Evolutionary conservation across 345 rosid genomes (phyloP).

Genomic region (Salix arbutifolia): DNA sequence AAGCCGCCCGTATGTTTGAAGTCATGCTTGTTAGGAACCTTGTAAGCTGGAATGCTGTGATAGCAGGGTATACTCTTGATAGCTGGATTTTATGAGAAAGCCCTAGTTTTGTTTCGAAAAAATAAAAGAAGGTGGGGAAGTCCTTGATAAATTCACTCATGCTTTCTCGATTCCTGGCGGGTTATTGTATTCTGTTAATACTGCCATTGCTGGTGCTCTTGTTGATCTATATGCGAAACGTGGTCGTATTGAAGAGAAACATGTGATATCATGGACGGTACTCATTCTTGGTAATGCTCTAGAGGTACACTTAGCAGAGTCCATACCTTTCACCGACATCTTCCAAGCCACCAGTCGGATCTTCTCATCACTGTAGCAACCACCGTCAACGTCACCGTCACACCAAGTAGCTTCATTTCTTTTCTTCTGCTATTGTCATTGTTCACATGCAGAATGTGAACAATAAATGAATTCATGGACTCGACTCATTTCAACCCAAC

Average conservation of each 20-base stretch:
- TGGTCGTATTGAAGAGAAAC: conserved; percentile 51
- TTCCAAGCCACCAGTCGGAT: no score
- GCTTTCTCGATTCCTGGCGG: conserved; percentile 56
- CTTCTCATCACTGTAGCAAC: no score
- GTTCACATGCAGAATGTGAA: no score
- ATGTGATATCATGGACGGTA: conserved; percentile 65
- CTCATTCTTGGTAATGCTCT: conserved; percentile 82
- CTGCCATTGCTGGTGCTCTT: conserved; percentile 55
- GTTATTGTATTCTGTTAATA: conserved; percentile 38
- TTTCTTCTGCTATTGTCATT: no score
- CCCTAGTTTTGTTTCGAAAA: conserved; percentile 46
- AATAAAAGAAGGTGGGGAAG: conserved; percentile 42
- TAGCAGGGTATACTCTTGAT: conserved; percentile 50
- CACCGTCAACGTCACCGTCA: no score
- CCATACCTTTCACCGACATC: no score
- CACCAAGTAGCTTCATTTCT: no score
- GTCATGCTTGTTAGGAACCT: conserved; percentile 43
- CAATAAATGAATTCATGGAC: no score
- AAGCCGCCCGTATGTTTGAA: conserved; percentile 52
- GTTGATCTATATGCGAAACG: conserved; percentile 77
- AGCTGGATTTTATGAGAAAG: conserved; percentile 54
- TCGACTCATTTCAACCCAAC: no score
- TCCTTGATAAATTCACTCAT: conserved; percentile 66
- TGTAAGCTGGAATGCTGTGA: conserved; percentile 76
- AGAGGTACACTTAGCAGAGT: conserved; percentile 56